Percentiles rank a stretch among this genome's conserved stretches.
Conservation (phyloP, 306 rosid genomes). For the apple (Malus domestica) region DNA sequence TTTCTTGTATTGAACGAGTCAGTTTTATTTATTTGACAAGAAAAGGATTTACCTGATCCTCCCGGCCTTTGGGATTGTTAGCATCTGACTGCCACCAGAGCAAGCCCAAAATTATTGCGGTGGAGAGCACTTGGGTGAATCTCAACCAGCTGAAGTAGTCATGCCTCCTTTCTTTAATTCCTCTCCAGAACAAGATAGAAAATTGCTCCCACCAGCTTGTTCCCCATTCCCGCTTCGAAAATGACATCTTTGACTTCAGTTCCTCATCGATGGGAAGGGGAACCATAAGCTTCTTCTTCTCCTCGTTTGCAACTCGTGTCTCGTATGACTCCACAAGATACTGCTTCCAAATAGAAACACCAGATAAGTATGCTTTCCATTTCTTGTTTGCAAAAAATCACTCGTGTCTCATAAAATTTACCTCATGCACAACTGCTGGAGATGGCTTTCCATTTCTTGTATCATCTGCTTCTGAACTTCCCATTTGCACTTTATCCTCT, state of each 20-base stretch:
- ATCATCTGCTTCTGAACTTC: conserved; percentile 42
- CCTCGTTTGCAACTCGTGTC: conserved; percentile 59
- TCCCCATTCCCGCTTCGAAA: conserved; percentile 65
- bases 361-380: background rate
- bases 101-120: conserved; percentile 88
- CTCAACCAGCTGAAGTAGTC: conserved; percentile 96
- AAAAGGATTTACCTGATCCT: conserved; percentile 69
- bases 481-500: conserved; percentile 76
- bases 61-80: conserved; percentile 47
- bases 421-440: conserved; percentile 87
- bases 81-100: conserved; percentile 96
- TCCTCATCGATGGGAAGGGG: conserved; percentile 60
- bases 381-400: background rate
- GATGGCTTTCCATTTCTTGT: conserved; percentile 60
- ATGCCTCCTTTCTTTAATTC: conserved; percentile 78
- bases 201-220: conserved; percentile 85
- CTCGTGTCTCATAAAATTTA: background rate
- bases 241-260: conserved; percentile 45
- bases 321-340: conserved; percentile 87
- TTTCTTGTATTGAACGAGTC: background rate
- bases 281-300: conserved; percentile 60
- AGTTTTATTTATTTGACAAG: background rate
- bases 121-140: conserved; percentile 89
- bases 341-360: conserved; percentile 29
- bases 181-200: conserved; percentile 66